A percentile compares a stretch with the other conserved stretches of the same genome.
Conservation (phyloP, 495 filamentous ascomycete species). For the Talaromyces borbonicus region DNA sequence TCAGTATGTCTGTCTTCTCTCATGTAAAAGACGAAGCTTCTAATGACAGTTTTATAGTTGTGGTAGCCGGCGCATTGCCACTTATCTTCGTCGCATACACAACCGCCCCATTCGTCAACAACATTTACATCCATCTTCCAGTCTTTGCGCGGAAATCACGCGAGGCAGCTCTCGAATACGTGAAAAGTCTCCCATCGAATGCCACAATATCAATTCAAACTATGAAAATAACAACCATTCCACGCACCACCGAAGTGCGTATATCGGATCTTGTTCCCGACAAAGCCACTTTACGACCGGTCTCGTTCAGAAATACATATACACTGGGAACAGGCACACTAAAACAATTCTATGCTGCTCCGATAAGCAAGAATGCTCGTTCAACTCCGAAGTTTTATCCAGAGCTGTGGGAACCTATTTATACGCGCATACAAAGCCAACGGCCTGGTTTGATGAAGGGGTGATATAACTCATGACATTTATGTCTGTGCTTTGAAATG, state of each 20-base stretch:
- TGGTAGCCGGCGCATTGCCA: conserved; percentile 51
- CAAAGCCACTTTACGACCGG: conserved; percentile 24
- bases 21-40: too few relatives aligned
- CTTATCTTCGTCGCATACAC: conserved; percentile 56
- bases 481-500: background rate
- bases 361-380: conserved; percentile 25
- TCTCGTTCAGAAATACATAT: conserved; percentile 27
- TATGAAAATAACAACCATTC: conserved; percentile 48
- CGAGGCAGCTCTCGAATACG: conserved; percentile 57
- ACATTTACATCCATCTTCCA: conserved; percentile 60
- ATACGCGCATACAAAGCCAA: conserved; percentile 25
- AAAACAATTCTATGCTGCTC: conserved; percentile 24
- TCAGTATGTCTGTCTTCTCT: conserved; percentile 26
- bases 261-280: conserved; percentile 29
- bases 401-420: conserved; percentile 32
- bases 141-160: conserved; percentile 57
- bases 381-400: conserved; percentile 32
- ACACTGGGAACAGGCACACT: conserved; percentile 25
- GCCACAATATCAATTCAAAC: conserved; percentile 61
- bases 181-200: conserved; percentile 48
- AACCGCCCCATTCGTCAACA: conserved; percentile 60
- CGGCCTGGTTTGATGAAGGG: background rate
- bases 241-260: conserved; percentile 27
- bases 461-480: background rate
- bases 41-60: too few relatives aligned